A percentile compares a stretch with the other conserved stretches of the same genome.
Conservation (phyloP, 2,329 filamentous ascomycete species). For the Nigrograna mackinnonii region DNA sequence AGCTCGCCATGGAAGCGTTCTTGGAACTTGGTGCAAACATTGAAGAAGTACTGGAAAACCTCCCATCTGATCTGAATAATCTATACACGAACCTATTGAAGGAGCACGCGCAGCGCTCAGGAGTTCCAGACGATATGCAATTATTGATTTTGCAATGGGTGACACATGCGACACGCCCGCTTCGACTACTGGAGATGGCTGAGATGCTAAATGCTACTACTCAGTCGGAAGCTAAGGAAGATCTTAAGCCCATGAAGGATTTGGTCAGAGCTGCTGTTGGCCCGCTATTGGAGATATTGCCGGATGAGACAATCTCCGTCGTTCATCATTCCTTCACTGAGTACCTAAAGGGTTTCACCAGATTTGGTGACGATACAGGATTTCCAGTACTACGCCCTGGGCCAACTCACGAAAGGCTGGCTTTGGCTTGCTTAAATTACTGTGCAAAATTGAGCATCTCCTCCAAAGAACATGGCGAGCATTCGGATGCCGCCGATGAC, state of each 20-base stretch:
- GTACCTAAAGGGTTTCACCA: constrained; percentile 34
- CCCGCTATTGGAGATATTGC: constrained; percentile 48
- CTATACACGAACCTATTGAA: constrained; percentile 46
- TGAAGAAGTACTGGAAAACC: constrained; percentile 23
- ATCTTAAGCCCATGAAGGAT: constrained; percentile 30
- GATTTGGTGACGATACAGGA: constrained; percentile 2
- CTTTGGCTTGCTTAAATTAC: constrained; percentile 14
- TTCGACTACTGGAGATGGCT: constrained; percentile 49
- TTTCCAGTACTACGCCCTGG: constrained; percentile 10
- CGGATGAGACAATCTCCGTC: constrained; percentile 50
- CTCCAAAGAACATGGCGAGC: too few relatives aligned
- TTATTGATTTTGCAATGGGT: constrained; percentile 44
- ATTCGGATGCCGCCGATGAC: too few relatives aligned
- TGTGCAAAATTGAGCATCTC: too few relatives aligned
- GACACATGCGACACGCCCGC: constrained; percentile 46
- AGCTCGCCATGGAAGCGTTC: constrained; percentile 46
- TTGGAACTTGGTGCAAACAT: constrained; percentile 25
- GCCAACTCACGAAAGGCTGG: constrained; percentile 12
- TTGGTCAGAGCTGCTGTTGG: constrained; percentile 44
- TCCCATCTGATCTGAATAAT: constrained; percentile 43
- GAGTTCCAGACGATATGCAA: constrained; percentile 35
- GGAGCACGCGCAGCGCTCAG: constrained; percentile 40
- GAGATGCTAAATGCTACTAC: constrained; percentile 21
- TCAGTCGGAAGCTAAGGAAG: constrained; percentile 2
- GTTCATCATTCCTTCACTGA: constrained; percentile 56